These are phyloP conservation scores for Sphenostylis stenocarpa DNA, from an alignment of 306 rosid species.

Conservation along the genomic window DNA sequence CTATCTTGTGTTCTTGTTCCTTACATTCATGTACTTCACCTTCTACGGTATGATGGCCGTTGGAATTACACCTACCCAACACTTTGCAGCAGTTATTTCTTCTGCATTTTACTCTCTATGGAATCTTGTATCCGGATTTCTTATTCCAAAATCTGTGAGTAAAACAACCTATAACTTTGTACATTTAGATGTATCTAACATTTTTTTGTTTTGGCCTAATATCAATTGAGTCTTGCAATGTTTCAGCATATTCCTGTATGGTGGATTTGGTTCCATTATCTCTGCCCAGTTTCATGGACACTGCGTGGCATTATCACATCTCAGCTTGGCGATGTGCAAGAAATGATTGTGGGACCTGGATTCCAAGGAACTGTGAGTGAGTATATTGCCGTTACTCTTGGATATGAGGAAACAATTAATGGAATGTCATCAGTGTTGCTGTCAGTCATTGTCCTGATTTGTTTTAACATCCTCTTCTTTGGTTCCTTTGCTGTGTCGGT, in stretches of 20 bases:
- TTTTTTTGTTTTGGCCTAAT: neutral
- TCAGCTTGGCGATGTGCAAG: constrained; percentile 76
- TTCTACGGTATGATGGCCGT: constrained; percentile 83
- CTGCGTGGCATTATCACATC: constrained; percentile 68
- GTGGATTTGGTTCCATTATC: constrained; percentile 87
- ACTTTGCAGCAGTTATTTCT: constrained; percentile 65
- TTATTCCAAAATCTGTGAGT: constrained; percentile 73
- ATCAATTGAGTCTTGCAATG: neutral
- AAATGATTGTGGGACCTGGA: constrained; percentile 52
- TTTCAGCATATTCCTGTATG: constrained; percentile 65
- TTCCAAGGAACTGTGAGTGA: constrained; percentile 60
- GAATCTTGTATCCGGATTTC: constrained; percentile 83
- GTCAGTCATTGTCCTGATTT: constrained; percentile 46
- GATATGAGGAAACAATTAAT: constrained; percentile 50
- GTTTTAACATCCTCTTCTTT: constrained; percentile 59
- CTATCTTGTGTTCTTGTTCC: constrained; percentile 69
- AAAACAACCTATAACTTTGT: neutral
- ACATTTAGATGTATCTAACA: neutral
- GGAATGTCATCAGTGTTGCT: constrained; percentile 40
- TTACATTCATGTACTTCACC: constrained; percentile 81
- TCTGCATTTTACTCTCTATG: constrained; percentile 88
- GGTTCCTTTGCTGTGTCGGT: constrained; percentile 58
- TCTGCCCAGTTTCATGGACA: constrained; percentile 82
- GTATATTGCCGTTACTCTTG: constrained; percentile 50
- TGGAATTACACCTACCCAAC: constrained; percentile 70